phyloP scores from a whole-genome alignment of 2,329 filamentous ascomycete species.

The Fusarium fujikuroi region DNA sequence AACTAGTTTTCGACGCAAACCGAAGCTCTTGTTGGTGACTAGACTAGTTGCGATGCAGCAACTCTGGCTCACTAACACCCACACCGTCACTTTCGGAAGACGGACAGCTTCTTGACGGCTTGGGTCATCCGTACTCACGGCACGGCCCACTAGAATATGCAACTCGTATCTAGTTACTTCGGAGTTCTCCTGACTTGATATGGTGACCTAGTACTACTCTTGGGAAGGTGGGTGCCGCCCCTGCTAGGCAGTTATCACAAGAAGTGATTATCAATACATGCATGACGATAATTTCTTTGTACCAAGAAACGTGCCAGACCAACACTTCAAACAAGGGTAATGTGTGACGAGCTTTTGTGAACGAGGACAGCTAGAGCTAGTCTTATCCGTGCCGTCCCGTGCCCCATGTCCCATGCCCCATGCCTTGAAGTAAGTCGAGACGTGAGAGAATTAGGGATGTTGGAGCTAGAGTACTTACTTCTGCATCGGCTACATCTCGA shows the following conservation, averaged over 20 bases:
- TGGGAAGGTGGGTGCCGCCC: not conserved
- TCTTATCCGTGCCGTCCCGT: conserved; percentile 19
- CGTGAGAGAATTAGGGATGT: conserved; percentile 7
- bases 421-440: conserved; percentile 20
- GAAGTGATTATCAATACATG: conserved; percentile 8
- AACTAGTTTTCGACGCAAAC: conserved; percentile 23
- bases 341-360: conserved; percentile 10
- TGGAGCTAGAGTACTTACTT: conserved; percentile 13
- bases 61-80: conserved; percentile 23
- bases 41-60: conserved; percentile 31
- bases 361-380: conserved; percentile 7
- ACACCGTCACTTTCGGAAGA: conserved; percentile 35
- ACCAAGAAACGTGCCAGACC: conserved; percentile 3
- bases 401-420: conserved; percentile 9
- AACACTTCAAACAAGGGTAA: conserved; percentile 20
- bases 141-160: conserved; percentile 14
- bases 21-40: conserved; percentile 40
- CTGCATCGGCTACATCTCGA: conserved; percentile 25
- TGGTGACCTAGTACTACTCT: not conserved
- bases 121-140: conserved; percentile 8
- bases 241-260: conserved; percentile 17
- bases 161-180: not conserved
- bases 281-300: conserved; percentile 18
- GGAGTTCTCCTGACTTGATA: conserved; percentile 18
- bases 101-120: conserved; percentile 16